Base-by-base conservation (phyloP, 2,329 filamentous ascomycete genomes). In the Aureobasidium leucospermi region DNA sequence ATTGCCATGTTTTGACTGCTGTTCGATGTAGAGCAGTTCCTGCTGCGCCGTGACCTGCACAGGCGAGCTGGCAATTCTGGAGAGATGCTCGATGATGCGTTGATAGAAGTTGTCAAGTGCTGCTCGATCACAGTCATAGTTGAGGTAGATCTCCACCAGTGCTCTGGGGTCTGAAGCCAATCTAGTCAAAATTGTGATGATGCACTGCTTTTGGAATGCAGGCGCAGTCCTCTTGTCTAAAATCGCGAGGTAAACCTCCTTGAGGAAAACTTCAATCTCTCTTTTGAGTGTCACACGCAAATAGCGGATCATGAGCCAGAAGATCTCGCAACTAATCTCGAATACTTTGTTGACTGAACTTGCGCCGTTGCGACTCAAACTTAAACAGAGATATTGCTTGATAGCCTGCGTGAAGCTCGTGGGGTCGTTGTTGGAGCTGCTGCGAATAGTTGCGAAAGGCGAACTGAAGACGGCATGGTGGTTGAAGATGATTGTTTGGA, bases 81-180 rank as follows among this genome's bases (percentile, higher is more conserved):
- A 94, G 16, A 99, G 78, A 73, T 97, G 91, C 71, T 99, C 95
- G 52, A 99, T 92, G 58, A 97, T 86, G 66, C 83, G 79, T 74
- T 99, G 94, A 72, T 96, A 99, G 73, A 97, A 94, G 73, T 99
- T 99, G 75, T 97, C 93, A 61, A 97, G 84, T 9, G 85, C 85
- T 42, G 90, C 91, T 62, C 93, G 83, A 69, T 97, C 95, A 75
- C 94, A 99, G 71, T 99, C 94, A 70, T 99, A 99, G 73, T 99
- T 99, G 63, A 99, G 82, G 73, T 99, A 99, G 13, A 92, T 87
- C 73, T 99, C 94, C 15, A 99, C 94, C 51, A 99, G 73, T 0
- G 90, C 92, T 65, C 90, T 83, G 1, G 93, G 90, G 70, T 99
- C 94, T 15, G 84, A 85, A 61, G 88, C 92, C 49, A 99, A 79